These are phyloP conservation scores for Pichia sp. DNA, from an alignment of 1,139 yeast genomes.

Conservation along the genomic window DNA sequence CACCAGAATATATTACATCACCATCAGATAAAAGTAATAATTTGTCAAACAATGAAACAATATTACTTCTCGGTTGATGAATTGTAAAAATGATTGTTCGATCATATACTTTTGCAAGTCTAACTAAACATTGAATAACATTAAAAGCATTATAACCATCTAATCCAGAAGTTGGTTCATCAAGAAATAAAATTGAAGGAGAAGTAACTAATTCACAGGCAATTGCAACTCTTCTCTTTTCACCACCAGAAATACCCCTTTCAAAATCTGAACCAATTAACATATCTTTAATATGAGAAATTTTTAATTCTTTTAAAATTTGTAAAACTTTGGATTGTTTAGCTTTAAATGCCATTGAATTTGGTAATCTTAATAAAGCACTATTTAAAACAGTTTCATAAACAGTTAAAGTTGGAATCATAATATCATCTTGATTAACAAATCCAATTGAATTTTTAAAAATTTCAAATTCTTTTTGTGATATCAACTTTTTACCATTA, in stretches of 20 bases:
- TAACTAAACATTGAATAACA: conserved; percentile 78
- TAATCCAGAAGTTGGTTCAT: conserved; percentile 92
- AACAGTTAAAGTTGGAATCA: conserved; percentile 89
- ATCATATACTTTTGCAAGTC: conserved; percentile 70
- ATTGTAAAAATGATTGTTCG: conserved; percentile 89
- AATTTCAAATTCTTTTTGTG: conserved; percentile 30
- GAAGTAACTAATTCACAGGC: conserved; percentile 88
- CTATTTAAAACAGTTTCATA: conserved; percentile 91
- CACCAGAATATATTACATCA: conserved; percentile 81
- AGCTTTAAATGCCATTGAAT: conserved; percentile 62
- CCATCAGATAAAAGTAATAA: conserved; percentile 79
- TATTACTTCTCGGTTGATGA: conserved; percentile 97
- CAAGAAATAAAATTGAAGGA: conserved; percentile 72
- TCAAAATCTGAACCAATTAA: conserved; percentile 84
- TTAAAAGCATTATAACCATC: conserved; percentile 92
- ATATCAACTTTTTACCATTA: conserved; percentile 53
- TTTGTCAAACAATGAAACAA: conserved; percentile 84
- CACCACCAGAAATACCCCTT: conserved; percentile 95
- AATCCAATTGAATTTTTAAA: conserved; percentile 76
- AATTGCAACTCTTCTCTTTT: conserved; percentile 80
- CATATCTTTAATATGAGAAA: conserved; percentile 73
- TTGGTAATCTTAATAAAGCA: conserved; percentile 82
- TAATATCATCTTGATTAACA: conserved; percentile 94
- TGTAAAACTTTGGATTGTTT: conserved; percentile 79
- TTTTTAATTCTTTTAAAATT: conserved; percentile 79